Evolutionary conservation across 1,284 basidiomycete species (phyloP), one percentile per base, ranked within the genome.

Genomic region (Tilletia setariae): DNA sequence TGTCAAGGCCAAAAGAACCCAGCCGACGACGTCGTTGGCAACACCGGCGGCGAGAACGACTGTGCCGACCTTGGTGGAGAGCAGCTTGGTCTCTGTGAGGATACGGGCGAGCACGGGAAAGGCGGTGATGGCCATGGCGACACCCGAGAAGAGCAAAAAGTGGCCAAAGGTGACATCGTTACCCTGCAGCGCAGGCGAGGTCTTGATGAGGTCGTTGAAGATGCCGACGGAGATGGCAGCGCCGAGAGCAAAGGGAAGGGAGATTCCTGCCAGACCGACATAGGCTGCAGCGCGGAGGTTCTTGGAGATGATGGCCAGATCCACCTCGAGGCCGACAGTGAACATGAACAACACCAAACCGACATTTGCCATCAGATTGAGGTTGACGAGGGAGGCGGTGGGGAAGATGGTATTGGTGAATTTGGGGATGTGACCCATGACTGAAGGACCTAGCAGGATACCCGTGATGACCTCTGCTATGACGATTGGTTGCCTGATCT

Each of bases 121-220:
- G 0, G 94, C 94, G 0, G 94, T 97, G 83, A 97, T 97, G 1
- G 90, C 90, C 84, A 90, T 93, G 0, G 93, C 90, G 19, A 95
- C 92, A 63, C 93, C 92, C 49, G 92, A 89, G 83, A 97, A 98
- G 51, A 98, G 89, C 86, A 98, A 88, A 83, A 98, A 98, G 80
- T 96, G 87, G 1, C 91, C 90, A 82, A 91, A 88, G 53, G 88
- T 84, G 68, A 90, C 87, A 56, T 83, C 84, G 30, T 77, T 68
- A 2, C 56, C 0, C 83, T 77, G 35, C 35, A 49, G 32, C 11
- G 35, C 19, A n/a, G 64, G 64, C 30, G 49, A 28, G 13, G 59
- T 64, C 74, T 89, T 86, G 77, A 95, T 90, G 83, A 94, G 95
- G 2, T 87, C 80, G 66, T 90, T 84, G 85, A 95, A 98, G 42